Conservation (phyloP, 768 basidiomycete genomes). For the Rhodotorula paludigena region DNA sequence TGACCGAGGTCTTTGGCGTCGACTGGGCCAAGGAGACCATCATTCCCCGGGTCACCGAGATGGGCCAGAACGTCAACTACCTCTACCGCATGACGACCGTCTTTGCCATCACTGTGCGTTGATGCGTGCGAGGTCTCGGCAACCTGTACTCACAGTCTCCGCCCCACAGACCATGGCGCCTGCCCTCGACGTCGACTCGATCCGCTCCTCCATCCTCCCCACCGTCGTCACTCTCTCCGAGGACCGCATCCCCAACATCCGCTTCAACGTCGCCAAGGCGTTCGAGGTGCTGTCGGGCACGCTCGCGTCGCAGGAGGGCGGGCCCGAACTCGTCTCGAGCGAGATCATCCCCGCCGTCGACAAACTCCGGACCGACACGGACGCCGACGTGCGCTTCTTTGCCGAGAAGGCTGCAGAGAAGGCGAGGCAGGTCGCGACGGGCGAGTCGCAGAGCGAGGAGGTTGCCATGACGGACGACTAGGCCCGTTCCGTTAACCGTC, state of each 20-base stretch:
- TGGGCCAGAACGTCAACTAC: constrained; percentile 96
- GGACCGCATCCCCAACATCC: constrained; percentile 96
- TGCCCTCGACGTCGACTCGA: constrained; percentile 74
- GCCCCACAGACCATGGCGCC: constrained; percentile 88
- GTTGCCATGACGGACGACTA: constrained; percentile 38
- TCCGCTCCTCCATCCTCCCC: constrained; percentile 75
- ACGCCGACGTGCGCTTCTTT: constrained; percentile 96
- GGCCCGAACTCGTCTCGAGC: constrained; percentile 65
- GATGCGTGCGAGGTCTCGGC: too few relatives aligned
- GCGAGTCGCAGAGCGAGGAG: constrained; percentile 30
- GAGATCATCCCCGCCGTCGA: constrained; percentile 78
- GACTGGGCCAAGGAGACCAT: constrained; percentile 93
- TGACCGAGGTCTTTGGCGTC: constrained; percentile 97
- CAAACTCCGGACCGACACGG: constrained; percentile 76
- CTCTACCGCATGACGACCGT: constrained; percentile 98
- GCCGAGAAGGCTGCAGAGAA: constrained; percentile 60
- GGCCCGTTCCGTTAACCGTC: neutral
- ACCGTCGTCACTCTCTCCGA: constrained; percentile 73
- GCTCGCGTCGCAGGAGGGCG: constrained; percentile 56
- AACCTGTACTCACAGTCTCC: too few relatives aligned
- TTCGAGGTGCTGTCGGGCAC: constrained; percentile 78
- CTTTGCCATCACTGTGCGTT: constrained; percentile 91
- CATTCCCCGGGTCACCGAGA: constrained; percentile 92
- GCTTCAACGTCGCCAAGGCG: constrained; percentile 96
- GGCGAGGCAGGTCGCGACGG: constrained; percentile 27